Conservation (phyloP, 225 moss, liverwort and hornwort species). For the Sphagnum tenellum region DNA sequence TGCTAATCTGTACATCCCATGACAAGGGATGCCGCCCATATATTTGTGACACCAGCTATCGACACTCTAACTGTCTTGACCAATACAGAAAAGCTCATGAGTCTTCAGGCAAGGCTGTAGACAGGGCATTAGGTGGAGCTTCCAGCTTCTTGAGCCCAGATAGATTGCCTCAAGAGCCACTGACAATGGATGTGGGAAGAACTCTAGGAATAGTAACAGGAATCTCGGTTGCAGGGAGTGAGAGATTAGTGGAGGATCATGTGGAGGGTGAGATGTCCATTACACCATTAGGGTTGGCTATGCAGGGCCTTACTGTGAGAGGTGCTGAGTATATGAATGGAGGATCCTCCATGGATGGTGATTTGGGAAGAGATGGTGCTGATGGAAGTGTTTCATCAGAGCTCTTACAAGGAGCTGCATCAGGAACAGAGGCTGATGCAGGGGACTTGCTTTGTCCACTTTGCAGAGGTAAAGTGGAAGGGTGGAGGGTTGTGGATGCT, state of each 20-base stretch:
- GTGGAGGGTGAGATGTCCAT: too few relatives aligned
- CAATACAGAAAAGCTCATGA: slow-evolving; percentile 90
- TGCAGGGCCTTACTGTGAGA: neutral
- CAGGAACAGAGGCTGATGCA: slow-evolving; percentile 22
- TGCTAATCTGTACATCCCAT: slow-evolving; percentile 77
- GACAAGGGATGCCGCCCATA: slow-evolving; percentile 95
- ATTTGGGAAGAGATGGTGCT: slow-evolving; percentile 21
- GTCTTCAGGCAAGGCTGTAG: slow-evolving; percentile 22
- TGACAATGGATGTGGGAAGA: slow-evolving; percentile 12
- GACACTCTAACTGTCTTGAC: slow-evolving; percentile 95
- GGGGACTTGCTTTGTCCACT: slow-evolving; percentile 79
- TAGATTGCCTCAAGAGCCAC: neutral
- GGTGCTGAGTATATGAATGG: slow-evolving; percentile 10
- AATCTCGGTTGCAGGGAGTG: too few relatives aligned
- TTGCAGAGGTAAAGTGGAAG: slow-evolving; percentile 88
- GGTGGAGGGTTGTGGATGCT: slow-evolving; percentile 80
- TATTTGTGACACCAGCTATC: slow-evolving; percentile 96
- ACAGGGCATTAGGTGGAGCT: slow-evolving; percentile 3
- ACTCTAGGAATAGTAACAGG: slow-evolving; percentile 2
- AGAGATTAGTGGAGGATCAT: too few relatives aligned
- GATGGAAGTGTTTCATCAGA: slow-evolving; percentile 33
- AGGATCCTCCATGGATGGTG: slow-evolving; percentile 8
- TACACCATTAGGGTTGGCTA: too few relatives aligned
- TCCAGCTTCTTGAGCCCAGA: neutral
- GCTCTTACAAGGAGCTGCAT: slow-evolving; percentile 9